Conservation (phyloP, 2,329 filamentous ascomycete genomes). For the Colletotrichum sp. region DNA sequence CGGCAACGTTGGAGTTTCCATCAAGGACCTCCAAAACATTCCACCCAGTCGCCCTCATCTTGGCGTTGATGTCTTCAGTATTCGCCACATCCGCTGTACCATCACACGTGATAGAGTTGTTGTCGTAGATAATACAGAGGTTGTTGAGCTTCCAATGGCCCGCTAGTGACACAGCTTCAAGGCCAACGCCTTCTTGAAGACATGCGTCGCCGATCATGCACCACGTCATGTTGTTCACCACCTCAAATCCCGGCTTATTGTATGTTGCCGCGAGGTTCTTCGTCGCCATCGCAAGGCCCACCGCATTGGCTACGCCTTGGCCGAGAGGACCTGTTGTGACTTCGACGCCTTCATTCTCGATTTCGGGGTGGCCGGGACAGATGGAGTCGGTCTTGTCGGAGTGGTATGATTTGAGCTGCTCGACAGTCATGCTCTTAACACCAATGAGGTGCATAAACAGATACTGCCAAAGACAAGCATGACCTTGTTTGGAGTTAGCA, state of each 20-base stretch:
- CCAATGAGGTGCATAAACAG: slow-evolving; percentile 57
- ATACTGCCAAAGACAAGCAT: slow-evolving; percentile 61
- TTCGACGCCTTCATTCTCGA: slow-evolving; percentile 62
- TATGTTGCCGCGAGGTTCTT: slow-evolving; percentile 61
- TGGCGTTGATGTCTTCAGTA: slow-evolving; percentile 61
- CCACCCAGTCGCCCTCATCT: slow-evolving; percentile 63
- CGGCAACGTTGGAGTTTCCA: slow-evolving; percentile 53
- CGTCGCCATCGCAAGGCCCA: slow-evolving; percentile 62
- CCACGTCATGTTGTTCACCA: slow-evolving; percentile 58
- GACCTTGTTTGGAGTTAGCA: slow-evolving; percentile 19
- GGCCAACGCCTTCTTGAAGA: slow-evolving; percentile 61
- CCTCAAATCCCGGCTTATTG: slow-evolving; percentile 52
- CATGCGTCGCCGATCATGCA: slow-evolving; percentile 66
- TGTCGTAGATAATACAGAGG: slow-evolving; percentile 63
- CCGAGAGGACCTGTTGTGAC: slow-evolving; percentile 65
- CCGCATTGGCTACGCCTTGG: slow-evolving; percentile 64
- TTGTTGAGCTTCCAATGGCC: slow-evolving; percentile 62
- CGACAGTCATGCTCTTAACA: slow-evolving; percentile 59
- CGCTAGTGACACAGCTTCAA: slow-evolving; percentile 62
- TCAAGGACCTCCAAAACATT: slow-evolving; percentile 59
- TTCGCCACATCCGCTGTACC: slow-evolving; percentile 58
- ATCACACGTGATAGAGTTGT: slow-evolving; percentile 66
- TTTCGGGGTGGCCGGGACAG: slow-evolving; percentile 62
- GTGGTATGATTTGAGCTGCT: slow-evolving; percentile 62
- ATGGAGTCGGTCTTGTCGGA: slow-evolving; percentile 47